Conservation (phyloP, 768 basidiomycete genomes). For the Favolaschia claudopus region DNA sequence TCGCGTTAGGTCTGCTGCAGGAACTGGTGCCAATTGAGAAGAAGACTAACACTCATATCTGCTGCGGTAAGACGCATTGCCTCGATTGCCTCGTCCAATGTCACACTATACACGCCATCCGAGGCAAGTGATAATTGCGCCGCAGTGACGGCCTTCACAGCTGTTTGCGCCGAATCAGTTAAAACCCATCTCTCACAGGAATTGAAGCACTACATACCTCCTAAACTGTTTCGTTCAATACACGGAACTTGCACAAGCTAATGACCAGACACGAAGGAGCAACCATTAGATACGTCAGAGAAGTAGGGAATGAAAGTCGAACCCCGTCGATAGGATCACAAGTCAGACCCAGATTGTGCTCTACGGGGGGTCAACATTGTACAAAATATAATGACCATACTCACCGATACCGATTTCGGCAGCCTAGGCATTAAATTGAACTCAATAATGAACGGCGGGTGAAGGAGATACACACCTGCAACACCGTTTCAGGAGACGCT, state of each 20-base stretch:
- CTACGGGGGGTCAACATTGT: slow-evolving; percentile 52
- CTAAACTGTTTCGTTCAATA: slow-evolving; percentile 89
- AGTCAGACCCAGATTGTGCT: slow-evolving; percentile 88
- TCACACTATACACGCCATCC: slow-evolving; percentile 85
- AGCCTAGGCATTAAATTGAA: slow-evolving; percentile 53
- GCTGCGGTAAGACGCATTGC: slow-evolving; percentile 92
- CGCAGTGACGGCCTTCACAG: slow-evolving; percentile 92
- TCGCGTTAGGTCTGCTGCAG: neutral
- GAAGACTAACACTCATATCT: slow-evolving; percentile 81
- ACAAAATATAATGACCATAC: slow-evolving; percentile 25
- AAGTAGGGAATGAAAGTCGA: neutral
- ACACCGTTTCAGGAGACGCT: slow-evolving; percentile 84
- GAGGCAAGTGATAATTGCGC: slow-evolving; percentile 95
- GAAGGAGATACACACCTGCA: slow-evolving; percentile 58
- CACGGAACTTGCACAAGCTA: slow-evolving; percentile 91
- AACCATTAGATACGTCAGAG: neutral
- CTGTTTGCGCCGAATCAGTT: slow-evolving; percentile 44
- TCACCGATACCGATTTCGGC: slow-evolving; percentile 91
- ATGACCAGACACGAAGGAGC: neutral
- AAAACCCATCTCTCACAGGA: neutral
- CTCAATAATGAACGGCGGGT: slow-evolving; percentile 18
- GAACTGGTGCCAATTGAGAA: no score
- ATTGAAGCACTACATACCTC: slow-evolving; percentile 55
- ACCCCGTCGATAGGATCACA: slow-evolving; percentile 91
- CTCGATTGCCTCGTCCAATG: slow-evolving; percentile 93